Conservation (phyloP, 2,329 filamentous ascomycete species). For the Calonectria hawksworthii region DNA sequence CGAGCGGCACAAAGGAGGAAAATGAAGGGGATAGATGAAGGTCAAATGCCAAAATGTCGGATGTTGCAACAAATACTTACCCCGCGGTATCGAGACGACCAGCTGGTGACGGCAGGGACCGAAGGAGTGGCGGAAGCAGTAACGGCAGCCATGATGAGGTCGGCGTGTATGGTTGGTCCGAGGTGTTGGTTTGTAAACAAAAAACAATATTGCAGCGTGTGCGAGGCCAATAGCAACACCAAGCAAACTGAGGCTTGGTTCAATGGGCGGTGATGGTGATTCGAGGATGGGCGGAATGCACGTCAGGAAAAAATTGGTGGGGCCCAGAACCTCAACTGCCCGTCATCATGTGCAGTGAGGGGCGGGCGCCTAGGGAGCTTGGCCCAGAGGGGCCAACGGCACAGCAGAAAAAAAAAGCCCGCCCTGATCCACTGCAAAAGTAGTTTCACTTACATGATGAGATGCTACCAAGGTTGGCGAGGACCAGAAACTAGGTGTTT, state of each 20-base stretch:
- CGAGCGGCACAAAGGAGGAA: neutral
- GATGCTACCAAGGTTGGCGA: neutral
- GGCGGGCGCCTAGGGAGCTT: neutral
- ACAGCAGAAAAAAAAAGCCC: neutral
- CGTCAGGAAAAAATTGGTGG: constrained; percentile 16
- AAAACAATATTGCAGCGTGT: neutral
- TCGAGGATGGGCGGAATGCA: constrained; percentile 14
- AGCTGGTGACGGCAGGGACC: constrained; percentile 61
- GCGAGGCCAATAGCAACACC: neutral
- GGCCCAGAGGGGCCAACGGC: neutral
- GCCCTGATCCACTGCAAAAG: neutral
- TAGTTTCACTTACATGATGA: neutral
- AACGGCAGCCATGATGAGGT: constrained; percentile 40
- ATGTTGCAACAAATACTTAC: constrained; percentile 55
- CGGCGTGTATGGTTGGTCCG: neutral
- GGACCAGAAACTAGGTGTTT: no score
- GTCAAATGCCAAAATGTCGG: neutral
- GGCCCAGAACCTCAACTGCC: neutral
- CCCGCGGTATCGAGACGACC: constrained; percentile 73
- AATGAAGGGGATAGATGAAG: neutral
- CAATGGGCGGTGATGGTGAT: constrained; percentile 16
- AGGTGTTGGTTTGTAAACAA: neutral
- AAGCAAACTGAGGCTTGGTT: constrained; percentile 4
- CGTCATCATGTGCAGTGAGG: neutral
- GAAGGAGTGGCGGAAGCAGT: constrained; percentile 25